These are phyloP conservation scores for Microcyclospora tardicrescens DNA, from an alignment of 2,329 filamentous ascomycete species.

Conservation along the genomic window DNA sequence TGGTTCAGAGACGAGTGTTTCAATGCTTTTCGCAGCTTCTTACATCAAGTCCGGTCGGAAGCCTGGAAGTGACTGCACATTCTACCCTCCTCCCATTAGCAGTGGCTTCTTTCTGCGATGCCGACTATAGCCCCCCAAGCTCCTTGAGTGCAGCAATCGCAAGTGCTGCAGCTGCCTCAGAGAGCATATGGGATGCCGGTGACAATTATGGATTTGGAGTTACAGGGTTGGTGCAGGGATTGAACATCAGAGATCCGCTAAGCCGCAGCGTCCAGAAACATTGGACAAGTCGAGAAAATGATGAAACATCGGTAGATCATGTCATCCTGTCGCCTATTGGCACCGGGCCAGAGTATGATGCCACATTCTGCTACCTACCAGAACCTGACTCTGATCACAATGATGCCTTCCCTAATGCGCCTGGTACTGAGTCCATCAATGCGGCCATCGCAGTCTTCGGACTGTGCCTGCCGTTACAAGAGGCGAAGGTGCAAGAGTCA, in stretches of 20 bases:
- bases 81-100: slow-evolving; percentile 84
- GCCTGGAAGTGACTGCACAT: slow-evolving; percentile 74
- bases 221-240: slow-evolving; percentile 68
- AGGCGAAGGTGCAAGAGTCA: slow-evolving; percentile 86
- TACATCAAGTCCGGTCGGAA: slow-evolving; percentile 71
- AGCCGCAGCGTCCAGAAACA: slow-evolving; percentile 46
- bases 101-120: slow-evolving; percentile 84
- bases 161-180: slow-evolving; percentile 76
- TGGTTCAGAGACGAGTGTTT: slow-evolving; percentile 83
- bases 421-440: slow-evolving; percentile 87
- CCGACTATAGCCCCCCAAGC: slow-evolving; percentile 72
- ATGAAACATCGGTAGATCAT: slow-evolving; percentile 43
- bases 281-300: slow-evolving; percentile 36
- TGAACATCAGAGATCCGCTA: slow-evolving; percentile 55
- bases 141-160: slow-evolving; percentile 86
- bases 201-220: slow-evolving; percentile 94
- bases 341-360: slow-evolving; percentile 78
- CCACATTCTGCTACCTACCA: slow-evolving; percentile 61
- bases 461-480: slow-evolving; percentile 77
- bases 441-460: slow-evolving; percentile 88
- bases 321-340: slow-evolving; percentile 51
- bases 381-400: slow-evolving; percentile 22
- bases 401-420: slow-evolving; percentile 49
- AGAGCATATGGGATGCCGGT: slow-evolving; percentile 86
- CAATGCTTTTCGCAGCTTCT: slow-evolving; percentile 92